Evolutionary conservation across 768 basidiomycete genomes (phyloP), one percentile per base, ranked within the genome.

Genomic region (Postia placenta): DNA sequence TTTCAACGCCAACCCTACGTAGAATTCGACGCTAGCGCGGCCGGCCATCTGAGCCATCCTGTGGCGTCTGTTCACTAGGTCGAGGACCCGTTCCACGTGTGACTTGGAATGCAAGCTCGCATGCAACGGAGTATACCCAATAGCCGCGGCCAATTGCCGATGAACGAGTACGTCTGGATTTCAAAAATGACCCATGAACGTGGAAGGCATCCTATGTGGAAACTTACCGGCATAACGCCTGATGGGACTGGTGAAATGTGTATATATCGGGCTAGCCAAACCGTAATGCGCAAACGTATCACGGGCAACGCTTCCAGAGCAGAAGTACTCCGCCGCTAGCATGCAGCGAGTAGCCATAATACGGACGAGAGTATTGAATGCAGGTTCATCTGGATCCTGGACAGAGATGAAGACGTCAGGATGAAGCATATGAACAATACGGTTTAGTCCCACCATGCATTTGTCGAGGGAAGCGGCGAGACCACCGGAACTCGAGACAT

Each of bases 341-440:
- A 99, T 99, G 65, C 96, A 97, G 25, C 96, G 75, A 2, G 95
- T 98, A 2, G 96, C 94, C 94, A 99, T 97, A 66, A 99, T 98
- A 36, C 96, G 84, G 30, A 99, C 95, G 15, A 98, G 79, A 0
- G 93, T 98, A 59, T 98, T 99, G 75, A 99, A 98, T 0, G 91
- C 83, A 0, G 93, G 89, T 58, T 92, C 82, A 15, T 68, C 65
- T 0, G 85, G 76, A 61, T 96, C 92, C 92, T 94, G 39, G 33
- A 33, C 27, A 23, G 39, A 35, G 44, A 14, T 7, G 25, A 47
- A 11, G 35, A 26, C 20, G 38, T 52, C 12, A 43, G 49, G 12
- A 25, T 27, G 30, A 7, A 33, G 7, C 30, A 15, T 15, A 33
- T 33, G 30, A 33, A 7, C 30, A 15, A 15, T 7, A 15, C 22